Conservation (phyloP, 768 basidiomycete genomes). For the Mycena maculata region DNA sequence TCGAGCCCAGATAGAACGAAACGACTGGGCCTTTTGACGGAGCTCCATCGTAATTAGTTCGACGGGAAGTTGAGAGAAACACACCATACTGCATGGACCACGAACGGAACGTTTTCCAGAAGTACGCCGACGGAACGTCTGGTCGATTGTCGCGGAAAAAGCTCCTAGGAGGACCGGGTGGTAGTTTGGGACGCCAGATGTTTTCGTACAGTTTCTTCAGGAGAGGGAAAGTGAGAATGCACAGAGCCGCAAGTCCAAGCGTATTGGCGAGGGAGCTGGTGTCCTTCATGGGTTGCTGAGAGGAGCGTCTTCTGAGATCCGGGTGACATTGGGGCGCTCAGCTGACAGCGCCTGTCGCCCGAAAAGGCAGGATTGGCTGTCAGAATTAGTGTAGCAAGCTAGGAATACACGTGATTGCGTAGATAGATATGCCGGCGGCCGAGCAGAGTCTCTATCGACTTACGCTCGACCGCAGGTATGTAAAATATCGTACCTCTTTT, state of each 20-base stretch:
- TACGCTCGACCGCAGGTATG: no score
- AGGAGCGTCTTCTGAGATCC: no score
- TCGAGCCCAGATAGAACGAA: conserved; percentile 10
- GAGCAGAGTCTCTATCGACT: no score
- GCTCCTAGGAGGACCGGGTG: conserved; percentile 34
- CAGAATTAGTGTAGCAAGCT: no score
- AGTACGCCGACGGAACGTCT: conserved; percentile 26
- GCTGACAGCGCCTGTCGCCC: no score
- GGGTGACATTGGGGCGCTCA: no score
- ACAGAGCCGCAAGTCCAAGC: not conserved
- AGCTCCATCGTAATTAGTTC: not conserved
- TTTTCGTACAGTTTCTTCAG: not conserved
- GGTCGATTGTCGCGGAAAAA: conserved; percentile 32
- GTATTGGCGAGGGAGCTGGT: not conserved
- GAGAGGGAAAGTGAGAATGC: not conserved
- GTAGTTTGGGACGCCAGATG: conserved; percentile 12
- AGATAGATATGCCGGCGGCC: no score
- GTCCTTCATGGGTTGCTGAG: not conserved
- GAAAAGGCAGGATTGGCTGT: no score
- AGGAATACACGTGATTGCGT: no score
- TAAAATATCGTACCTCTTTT: no score
- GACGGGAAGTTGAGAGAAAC: not conserved
- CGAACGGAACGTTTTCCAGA: conserved; percentile 37
- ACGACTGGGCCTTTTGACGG: not conserved
- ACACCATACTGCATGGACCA: conserved; percentile 37